Evolutionary conservation across 2,329 filamentous ascomycete genomes (phyloP).

Genomic region (Sporothrix pallida): DNA sequence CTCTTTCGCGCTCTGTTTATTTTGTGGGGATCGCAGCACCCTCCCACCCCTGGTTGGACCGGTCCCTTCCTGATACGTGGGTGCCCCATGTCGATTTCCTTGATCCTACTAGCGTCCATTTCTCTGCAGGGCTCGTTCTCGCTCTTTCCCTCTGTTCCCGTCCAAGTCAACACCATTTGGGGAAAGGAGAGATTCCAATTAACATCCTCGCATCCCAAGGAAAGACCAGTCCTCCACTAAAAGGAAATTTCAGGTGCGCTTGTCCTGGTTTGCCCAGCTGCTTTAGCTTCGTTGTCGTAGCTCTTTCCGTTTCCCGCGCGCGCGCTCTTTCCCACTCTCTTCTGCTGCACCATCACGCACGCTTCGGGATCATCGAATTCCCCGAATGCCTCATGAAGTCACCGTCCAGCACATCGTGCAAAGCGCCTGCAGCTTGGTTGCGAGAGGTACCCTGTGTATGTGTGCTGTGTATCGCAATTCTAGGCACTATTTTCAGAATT

Average conservation of each 20-base stretch:
- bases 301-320: constrained; percentile 24
- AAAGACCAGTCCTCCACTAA: neutral
- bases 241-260: constrained; percentile 27
- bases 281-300: neutral
- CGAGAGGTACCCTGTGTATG: neutral
- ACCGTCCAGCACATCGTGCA: neutral
- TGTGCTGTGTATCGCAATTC: constrained; percentile 5
- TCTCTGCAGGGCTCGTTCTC: neutral
- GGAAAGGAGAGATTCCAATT: constrained; percentile 4
- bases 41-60: constrained; percentile 13
- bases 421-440: neutral
- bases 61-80: constrained; percentile 13
- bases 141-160: neutral
- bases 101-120: constrained; percentile 25
- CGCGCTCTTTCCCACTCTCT: neutral
- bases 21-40: neutral
- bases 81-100: constrained; percentile 10
- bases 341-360: neutral
- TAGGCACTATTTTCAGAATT: neutral
- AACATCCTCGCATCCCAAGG: neutral
- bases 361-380: constrained; percentile 28
- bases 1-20: constrained; percentile 13
- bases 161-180: neutral
- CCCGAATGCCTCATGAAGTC: constrained; percentile 8
- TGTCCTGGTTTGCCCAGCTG: constrained; percentile 1